phyloP scores from a whole-genome alignment of 768 basidiomycete genomes.

The Leucocoprinus birnbaumii region DNA sequence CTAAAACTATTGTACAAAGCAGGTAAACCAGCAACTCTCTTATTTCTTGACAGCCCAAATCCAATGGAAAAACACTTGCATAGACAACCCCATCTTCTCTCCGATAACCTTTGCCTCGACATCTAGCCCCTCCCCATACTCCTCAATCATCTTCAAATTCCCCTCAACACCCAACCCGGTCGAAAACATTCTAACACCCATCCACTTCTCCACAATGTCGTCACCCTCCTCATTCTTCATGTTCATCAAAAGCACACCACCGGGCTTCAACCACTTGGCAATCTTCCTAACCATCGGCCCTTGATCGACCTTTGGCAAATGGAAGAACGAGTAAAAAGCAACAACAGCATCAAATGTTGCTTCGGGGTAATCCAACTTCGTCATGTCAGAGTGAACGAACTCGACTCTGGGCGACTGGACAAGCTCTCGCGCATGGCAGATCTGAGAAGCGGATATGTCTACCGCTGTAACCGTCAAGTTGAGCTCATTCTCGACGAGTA shows the following conservation, averaged over 20 bases:
- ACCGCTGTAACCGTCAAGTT: slow-evolving; percentile 20
- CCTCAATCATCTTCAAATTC: slow-evolving; percentile 20
- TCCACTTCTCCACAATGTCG: slow-evolving; percentile 20
- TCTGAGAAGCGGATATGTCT: slow-evolving; percentile 26
- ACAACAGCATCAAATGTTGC: slow-evolving; percentile 22
- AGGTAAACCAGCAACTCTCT: not conserved
- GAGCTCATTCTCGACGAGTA: slow-evolving; percentile 18
- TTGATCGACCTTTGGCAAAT: slow-evolving; percentile 22
- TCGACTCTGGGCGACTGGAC: slow-evolving; percentile 17
- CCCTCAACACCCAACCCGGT: slow-evolving; percentile 24
- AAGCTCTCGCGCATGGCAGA: slow-evolving; percentile 21
- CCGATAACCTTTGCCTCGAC: slow-evolving; percentile 19
- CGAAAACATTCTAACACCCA: slow-evolving; percentile 23
- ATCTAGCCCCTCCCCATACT: slow-evolving; percentile 15
- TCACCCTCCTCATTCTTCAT: slow-evolving; percentile 18
- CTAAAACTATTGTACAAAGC: no score
- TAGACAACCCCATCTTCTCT: slow-evolving; percentile 19
- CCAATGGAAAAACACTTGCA: slow-evolving; percentile 25
- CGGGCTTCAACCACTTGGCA: slow-evolving; percentile 23
- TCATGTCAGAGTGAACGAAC: slow-evolving; percentile 27
- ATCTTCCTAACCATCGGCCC: slow-evolving; percentile 23
- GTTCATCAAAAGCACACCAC: slow-evolving; percentile 23
- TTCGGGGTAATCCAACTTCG: slow-evolving; percentile 15
- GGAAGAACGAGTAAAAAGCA: slow-evolving; percentile 27
- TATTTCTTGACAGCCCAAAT: slow-evolving; percentile 14